Evolutionary conservation across 2,329 filamentous ascomycete genomes (phyloP), one percentile per base, ranked within the genome.

Genomic region (Paecilomyces dactylethromorphus): DNA sequence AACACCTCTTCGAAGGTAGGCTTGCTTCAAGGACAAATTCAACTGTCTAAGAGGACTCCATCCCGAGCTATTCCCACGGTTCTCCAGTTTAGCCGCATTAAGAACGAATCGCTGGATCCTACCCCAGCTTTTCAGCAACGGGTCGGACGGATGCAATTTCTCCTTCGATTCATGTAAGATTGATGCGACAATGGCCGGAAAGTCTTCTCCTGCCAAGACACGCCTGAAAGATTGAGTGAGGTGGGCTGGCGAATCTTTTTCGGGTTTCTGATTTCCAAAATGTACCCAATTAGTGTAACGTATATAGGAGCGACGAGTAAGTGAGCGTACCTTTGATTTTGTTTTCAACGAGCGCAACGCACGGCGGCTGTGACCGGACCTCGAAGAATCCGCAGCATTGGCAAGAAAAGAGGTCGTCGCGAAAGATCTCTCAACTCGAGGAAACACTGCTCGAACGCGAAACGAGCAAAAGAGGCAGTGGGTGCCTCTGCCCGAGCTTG

Each of bases 1-100:
- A 2, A 79, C 54, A 49, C 87, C 85, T 8, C 68, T 74, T 5
- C 75, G 69, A 50, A 87, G 76, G 66, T 87, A 90, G 1, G 84
- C 82, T 56, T 83, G 79, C 59, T 84, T 82, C 58, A 91, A 70
- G 54, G 77, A 60, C 13, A 54, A 13, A 57, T 71, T 74, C 12
- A 69, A 33, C 5, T 67, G 61, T 21, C 59, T 61, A 49, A 73
- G 58, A 8, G 64, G 58, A 12, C 67, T 64, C 29, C 51, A 59
- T 57, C 64, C 64, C 11, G 56, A 57, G 18, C 52, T 56, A 6
- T 33, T 21, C 22, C 62, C 61, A 6, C 58, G 56, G 32, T 67
- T 65, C 11, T 70, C 66, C 35, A 71, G 13, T 32, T 64, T 65
- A 56, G 68, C 70, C 10, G 73, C 71, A 54, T 70, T 71, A 52